A percentile compares a stretch with the other conserved stretches of the same genome.
These are phyloP conservation scores for Macadamia tetraphylla DNA, from an alignment of 164 flowering plant genomes.

Conservation along the genomic window DNA sequence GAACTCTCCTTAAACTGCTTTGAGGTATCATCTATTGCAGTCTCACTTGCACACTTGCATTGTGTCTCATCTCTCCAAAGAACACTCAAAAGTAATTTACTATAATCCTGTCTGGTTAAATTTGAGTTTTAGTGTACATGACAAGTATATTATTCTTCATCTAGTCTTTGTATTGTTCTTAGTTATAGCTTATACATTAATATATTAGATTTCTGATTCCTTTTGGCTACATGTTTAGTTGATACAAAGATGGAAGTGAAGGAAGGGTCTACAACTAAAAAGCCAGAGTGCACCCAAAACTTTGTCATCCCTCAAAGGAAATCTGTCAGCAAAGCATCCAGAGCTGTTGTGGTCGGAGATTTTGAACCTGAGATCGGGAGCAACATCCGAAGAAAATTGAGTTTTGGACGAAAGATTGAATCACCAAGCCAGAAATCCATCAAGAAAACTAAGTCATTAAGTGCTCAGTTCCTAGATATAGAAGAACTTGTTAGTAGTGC, in stretches of 20 bases:
- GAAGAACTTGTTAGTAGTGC: slow-evolving; percentile 9
- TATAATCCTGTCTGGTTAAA: background rate
- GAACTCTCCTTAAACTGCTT: background rate
- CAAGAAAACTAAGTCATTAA: slow-evolving; percentile 9
- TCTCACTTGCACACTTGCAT: background rate
- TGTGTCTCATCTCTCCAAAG: background rate
- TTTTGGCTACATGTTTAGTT: background rate
- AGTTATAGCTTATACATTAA: too few relatives aligned
- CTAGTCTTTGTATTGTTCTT: background rate
- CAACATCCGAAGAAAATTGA: background rate
- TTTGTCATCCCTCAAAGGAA: background rate
- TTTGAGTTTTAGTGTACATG: background rate
- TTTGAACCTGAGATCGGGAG: background rate
- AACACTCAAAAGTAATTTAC: background rate
- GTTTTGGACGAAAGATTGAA: slow-evolving; percentile 5
- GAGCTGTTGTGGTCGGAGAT: background rate
- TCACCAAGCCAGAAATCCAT: background rate
- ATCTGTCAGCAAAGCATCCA: background rate
- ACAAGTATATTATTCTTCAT: background rate
- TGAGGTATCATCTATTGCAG: background rate
- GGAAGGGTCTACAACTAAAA: background rate
- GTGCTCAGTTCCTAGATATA: slow-evolving; percentile 12
- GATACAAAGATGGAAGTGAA: background rate
- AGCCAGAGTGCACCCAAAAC: background rate
- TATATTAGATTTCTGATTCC: background rate